Evolutionary conservation across 805 yeast genomes (phyloP).

Genomic region (Vanderwaltozyma verrucispora): DNA sequence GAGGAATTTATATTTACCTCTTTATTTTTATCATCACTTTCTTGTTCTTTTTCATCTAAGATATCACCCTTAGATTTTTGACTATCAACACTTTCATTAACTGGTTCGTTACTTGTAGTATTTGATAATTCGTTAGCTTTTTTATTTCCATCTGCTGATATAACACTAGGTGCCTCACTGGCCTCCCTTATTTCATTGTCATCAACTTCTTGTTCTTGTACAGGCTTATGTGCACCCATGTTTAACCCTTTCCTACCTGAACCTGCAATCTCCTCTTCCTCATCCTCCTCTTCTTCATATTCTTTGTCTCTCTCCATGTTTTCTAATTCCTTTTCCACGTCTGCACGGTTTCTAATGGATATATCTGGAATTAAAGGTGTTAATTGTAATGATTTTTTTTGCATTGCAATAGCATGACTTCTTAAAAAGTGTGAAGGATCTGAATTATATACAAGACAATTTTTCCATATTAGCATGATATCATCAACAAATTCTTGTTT

Average conservation of each 20-base stretch:
- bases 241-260: conserved; percentile 29
- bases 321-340: conserved; percentile 57
- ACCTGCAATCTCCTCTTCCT: conserved; percentile 26
- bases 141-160: too few species aligned
- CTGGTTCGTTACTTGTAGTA: neutral
- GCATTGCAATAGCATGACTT: conserved; percentile 93
- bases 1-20: too few species aligned
- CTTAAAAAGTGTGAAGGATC: conserved; percentile 90
- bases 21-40: too few species aligned
- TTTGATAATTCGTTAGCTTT: too few species aligned
- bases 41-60: neutral
- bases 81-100: neutral
- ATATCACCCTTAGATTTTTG: neutral
- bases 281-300: conserved; percentile 26
- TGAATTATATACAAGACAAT: conserved; percentile 85
- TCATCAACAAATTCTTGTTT: conserved; percentile 93
- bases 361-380: conserved; percentile 87
- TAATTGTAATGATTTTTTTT: conserved; percentile 66
- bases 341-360: conserved; percentile 58
- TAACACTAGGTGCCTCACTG: neutral
- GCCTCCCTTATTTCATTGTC: conserved; percentile 7
- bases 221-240: conserved; percentile 27
- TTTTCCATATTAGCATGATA: conserved; percentile 88
- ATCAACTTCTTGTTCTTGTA: conserved; percentile 3
- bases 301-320: conserved; percentile 31